These are phyloP conservation scores for Lophiostoma macrostomum DNA, from an alignment of 495 filamentous ascomycete species.

Conservation along the genomic window DNA sequence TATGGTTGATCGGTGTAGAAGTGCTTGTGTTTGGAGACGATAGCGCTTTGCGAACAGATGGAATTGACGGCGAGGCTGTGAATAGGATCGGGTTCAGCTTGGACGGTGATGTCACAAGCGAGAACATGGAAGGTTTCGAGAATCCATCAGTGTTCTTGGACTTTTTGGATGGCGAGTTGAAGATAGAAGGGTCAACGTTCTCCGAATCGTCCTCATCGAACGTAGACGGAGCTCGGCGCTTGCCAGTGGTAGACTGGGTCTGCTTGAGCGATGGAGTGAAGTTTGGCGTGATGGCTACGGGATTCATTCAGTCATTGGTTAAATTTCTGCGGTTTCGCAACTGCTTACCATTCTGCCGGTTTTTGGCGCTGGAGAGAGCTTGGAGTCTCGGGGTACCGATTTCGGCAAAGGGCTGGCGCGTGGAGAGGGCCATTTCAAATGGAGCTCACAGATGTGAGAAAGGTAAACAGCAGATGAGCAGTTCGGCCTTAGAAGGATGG, in stretches of 20 bases:
- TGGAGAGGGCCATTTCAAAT: constrained; percentile 36
- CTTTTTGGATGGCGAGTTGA: constrained; percentile 59
- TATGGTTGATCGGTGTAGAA: constrained; percentile 48
- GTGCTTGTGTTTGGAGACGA: constrained; percentile 41
- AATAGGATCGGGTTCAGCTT: constrained; percentile 6
- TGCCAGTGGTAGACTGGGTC: constrained; percentile 35
- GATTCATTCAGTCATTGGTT: constrained; percentile 13
- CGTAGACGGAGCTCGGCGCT: constrained; percentile 40
- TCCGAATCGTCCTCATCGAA: constrained; percentile 64
- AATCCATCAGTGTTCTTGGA: constrained; percentile 59
- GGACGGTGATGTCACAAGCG: constrained; percentile 20
- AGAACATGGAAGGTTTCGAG: constrained; percentile 35
- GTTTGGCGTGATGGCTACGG: constrained; percentile 16
- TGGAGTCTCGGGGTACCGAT: constrained; percentile 44
- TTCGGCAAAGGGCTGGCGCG: constrained; percentile 43
- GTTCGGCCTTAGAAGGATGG: not conserved
- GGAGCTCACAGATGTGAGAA: not conserved
- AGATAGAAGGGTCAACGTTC: constrained; percentile 72
- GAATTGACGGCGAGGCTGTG: constrained; percentile 14
- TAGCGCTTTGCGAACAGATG: constrained; percentile 40
- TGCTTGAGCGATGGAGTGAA: constrained; percentile 32
- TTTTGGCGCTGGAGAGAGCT: constrained; percentile 52
- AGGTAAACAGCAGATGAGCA: not conserved
- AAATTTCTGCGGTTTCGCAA: not conserved
- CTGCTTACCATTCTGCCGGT: constrained; percentile 55